phyloP scores from a whole-genome alignment of 2,329 filamentous ascomycete genomes.

The Aspergillus nomiae region DNA sequence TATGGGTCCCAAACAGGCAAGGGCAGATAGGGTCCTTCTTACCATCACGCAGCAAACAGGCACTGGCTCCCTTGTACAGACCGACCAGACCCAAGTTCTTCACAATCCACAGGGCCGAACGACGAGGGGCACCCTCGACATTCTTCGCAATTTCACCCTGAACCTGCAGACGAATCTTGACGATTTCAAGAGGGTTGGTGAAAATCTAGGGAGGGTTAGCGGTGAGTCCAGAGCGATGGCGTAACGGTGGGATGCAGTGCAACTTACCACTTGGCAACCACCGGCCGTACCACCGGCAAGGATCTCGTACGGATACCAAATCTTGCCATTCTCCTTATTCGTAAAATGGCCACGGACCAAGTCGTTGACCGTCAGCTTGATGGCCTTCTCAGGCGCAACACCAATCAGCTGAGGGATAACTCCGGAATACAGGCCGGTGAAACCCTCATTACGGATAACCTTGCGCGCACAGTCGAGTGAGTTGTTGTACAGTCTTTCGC shows the following conservation, averaged over 20 bases:
- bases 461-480: conserved; percentile 94
- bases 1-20: background rate
- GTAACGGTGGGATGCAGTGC: conserved; percentile 10
- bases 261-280: conserved; percentile 90
- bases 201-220: conserved; percentile 66
- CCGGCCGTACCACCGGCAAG: conserved; percentile 87
- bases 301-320: conserved; percentile 72
- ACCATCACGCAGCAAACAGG: conserved; percentile 85
- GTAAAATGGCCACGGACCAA: conserved; percentile 77
- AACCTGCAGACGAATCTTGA: conserved; percentile 97
- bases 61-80: conserved; percentile 93
- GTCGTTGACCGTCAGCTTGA: conserved; percentile 98
- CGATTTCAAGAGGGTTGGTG: conserved; percentile 96
- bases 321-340: conserved; percentile 71
- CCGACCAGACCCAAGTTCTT: conserved; percentile 91
- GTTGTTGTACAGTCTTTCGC: conserved; percentile 93
- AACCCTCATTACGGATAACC: conserved; percentile 88
- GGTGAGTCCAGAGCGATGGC: conserved; percentile 9
- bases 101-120: conserved; percentile 97
- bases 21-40: conserved; percentile 27
- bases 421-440: conserved; percentile 88
- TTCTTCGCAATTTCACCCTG: conserved; percentile 94
- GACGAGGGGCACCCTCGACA: conserved; percentile 76
- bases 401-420: conserved; percentile 93
- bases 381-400: conserved; percentile 98